Percentiles rank a stretch among this genome's conserved stretches.
Evolutionary conservation across 805 yeast species (phyloP).

Genomic region (Priceomyces carsonii): DNA sequence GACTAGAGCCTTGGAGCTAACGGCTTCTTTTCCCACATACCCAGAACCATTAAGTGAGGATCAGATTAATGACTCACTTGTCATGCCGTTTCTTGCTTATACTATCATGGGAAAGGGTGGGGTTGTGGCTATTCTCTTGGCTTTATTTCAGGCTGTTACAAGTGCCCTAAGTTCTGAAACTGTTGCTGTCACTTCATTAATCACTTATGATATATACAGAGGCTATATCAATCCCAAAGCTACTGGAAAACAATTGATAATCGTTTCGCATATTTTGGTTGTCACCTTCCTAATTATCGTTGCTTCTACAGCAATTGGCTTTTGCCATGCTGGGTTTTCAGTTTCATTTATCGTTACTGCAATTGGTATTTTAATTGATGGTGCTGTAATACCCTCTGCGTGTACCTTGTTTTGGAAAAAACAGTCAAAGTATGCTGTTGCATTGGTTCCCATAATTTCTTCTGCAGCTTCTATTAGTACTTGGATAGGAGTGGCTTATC

Average conservation of each 20-base stretch:
- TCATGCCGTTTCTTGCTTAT: conserved; percentile 34
- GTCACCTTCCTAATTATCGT: conserved; percentile 44
- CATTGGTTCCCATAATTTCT: no score
- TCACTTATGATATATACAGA: conserved; percentile 42
- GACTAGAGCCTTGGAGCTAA: conserved; percentile 20
- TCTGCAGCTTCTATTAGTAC: no score
- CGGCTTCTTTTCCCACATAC: conserved; percentile 31
- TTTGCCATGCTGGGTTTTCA: conserved; percentile 4
- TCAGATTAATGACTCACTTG: conserved; percentile 38
- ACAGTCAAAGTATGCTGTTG: no score
- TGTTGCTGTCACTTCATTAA: conserved; percentile 41
- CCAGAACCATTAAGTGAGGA: conserved; percentile 39
- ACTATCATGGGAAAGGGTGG: conserved; percentile 43
- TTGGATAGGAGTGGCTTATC: no score
- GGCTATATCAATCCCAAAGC: conserved; percentile 41
- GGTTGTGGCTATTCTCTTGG: conserved; percentile 40
- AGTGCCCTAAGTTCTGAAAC: conserved; percentile 44
- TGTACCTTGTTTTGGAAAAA: no score
- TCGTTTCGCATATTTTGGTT: conserved; percentile 32
- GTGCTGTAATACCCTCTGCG: no score
- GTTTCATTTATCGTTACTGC: no score
- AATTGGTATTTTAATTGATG: no score
- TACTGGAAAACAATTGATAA: conserved; percentile 35
- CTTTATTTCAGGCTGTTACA: conserved; percentile 45
- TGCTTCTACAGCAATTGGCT: conserved; percentile 14